Percentiles rank a stretch among this genome's conserved stretches.
Conservation (phyloP, 352 stramenopile genomes). For the Globisporangium ultimum region DNA sequence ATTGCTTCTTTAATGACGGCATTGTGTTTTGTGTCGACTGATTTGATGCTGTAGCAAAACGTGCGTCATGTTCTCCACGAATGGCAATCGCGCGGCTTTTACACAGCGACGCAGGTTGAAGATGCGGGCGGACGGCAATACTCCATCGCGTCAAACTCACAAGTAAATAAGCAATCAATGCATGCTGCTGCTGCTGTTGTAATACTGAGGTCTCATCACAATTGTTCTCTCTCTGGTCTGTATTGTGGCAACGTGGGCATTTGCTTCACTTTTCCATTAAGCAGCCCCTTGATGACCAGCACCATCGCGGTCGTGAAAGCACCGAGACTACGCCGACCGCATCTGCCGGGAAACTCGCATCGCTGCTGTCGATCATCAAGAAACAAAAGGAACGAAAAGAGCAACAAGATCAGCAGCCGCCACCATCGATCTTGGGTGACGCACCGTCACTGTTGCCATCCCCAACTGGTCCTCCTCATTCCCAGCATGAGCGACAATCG, state of each 20-base stretch:
- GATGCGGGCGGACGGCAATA: constrained; percentile 46
- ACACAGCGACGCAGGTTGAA: constrained; percentile 59
- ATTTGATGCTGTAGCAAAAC: constrained; percentile 28
- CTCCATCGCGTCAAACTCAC: constrained; percentile 19
- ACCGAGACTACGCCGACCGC: constrained; percentile 32
- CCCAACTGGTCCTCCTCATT: neutral
- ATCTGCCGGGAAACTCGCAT: constrained; percentile 60
- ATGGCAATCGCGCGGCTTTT: constrained; percentile 74
- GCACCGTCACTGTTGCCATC: constrained; percentile 6
- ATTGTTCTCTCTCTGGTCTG: neutral
- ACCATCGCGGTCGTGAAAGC: neutral
- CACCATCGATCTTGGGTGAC: constrained; percentile 7
- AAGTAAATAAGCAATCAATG: constrained; percentile 1
- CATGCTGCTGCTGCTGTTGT: constrained; percentile 3
- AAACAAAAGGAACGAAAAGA: constrained; percentile 67
- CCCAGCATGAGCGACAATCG: neutral
- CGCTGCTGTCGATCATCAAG: constrained; percentile 81
- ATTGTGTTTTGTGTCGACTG: constrained; percentile 1
- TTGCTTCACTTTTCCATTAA: neutral
- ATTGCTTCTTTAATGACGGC: neutral
- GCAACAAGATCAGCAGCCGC: constrained; percentile 9
- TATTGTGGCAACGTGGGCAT: neutral
- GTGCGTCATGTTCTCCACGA: constrained; percentile 73
- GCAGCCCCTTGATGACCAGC: constrained; percentile 13
- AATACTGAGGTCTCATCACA: constrained; percentile 2